Conservation (phyloP, 257 asterid species). For the Ilex aquifolium region DNA sequence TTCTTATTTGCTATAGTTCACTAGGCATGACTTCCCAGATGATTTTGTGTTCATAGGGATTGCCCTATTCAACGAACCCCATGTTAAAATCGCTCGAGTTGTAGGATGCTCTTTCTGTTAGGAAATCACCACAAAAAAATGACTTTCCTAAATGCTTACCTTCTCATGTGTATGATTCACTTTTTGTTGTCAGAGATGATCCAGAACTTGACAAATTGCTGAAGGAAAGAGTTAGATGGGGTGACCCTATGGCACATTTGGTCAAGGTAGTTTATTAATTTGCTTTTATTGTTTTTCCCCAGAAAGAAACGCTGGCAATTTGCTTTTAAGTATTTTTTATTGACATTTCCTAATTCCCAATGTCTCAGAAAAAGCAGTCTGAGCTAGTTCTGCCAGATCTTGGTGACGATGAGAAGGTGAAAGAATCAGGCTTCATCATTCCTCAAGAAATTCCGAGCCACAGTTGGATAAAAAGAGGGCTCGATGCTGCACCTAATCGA, state of each 20-base stretch:
- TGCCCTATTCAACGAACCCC: no score
- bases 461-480: conserved; percentile 75
- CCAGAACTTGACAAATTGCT: conserved; percentile 81
- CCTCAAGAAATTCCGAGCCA: conserved; percentile 78
- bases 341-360: background rate
- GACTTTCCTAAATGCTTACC: background rate
- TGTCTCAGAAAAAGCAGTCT: conserved; percentile 49
- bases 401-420: conserved; percentile 71
- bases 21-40: no score
- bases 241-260: conserved; percentile 96
- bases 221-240: conserved; percentile 87
- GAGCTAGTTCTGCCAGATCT: conserved; percentile 52
- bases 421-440: conserved; percentile 74
- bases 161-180: conserved; percentile 7
- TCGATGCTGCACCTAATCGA: conserved; percentile 72
- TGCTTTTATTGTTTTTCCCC: background rate
- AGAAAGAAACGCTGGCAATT: no score
- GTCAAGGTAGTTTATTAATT: conserved; percentile 42
- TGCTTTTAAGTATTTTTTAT: background rate
- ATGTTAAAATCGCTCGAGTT: background rate
- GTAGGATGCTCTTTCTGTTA: background rate
- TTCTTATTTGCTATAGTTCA: no score
- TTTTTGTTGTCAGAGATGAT: conserved; percentile 56
- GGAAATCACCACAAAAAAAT: no score
- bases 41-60: no score